A percentile compares a stretch with the other conserved stretches of the same genome.
Evolutionary conservation across 768 basidiomycete species (phyloP).

Genomic region (Gelatoporia subvermispora): DNA sequence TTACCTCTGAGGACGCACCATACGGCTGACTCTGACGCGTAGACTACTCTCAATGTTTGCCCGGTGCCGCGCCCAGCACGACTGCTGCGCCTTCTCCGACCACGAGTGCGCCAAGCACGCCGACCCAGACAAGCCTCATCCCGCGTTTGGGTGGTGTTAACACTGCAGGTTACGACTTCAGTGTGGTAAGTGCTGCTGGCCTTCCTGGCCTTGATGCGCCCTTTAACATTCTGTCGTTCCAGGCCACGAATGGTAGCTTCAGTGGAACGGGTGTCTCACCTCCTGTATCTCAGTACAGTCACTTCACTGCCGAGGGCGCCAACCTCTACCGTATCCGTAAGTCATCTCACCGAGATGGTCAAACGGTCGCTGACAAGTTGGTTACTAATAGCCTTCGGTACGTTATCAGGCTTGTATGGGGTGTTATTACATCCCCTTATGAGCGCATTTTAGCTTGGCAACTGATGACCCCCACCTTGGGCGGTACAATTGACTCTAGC

Average conservation of each 20-base stretch:
- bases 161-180: constrained; percentile 45
- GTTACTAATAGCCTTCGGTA: constrained; percentile 24
- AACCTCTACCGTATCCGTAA: constrained; percentile 43
- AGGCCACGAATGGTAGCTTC: constrained; percentile 44
- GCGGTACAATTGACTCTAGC: constrained; percentile 39
- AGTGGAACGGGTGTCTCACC: constrained; percentile 32
- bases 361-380: background rate
- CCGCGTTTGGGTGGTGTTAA: constrained; percentile 45
- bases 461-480: constrained; percentile 44
- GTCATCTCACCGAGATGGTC: constrained; percentile 7
- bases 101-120: constrained; percentile 2
- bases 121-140: constrained; percentile 18
- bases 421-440: background rate
- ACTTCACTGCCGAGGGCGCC: constrained; percentile 44
- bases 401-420: background rate
- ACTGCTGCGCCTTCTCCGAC: constrained; percentile 3
- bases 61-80: constrained; percentile 11
- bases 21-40: background rate
- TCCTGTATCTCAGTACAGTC: constrained; percentile 39
- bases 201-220: background rate
- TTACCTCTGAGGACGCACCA: background rate
- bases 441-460: constrained; percentile 41
- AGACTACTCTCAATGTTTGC: constrained; percentile 30
- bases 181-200: constrained; percentile 26
- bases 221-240: background rate